A percentile compares a stretch with the other conserved stretches of the same genome.
These are phyloP conservation scores for Aureobasidium leucospermi DNA, from an alignment of 2,329 filamentous ascomycete genomes.

Conservation along the genomic window DNA sequence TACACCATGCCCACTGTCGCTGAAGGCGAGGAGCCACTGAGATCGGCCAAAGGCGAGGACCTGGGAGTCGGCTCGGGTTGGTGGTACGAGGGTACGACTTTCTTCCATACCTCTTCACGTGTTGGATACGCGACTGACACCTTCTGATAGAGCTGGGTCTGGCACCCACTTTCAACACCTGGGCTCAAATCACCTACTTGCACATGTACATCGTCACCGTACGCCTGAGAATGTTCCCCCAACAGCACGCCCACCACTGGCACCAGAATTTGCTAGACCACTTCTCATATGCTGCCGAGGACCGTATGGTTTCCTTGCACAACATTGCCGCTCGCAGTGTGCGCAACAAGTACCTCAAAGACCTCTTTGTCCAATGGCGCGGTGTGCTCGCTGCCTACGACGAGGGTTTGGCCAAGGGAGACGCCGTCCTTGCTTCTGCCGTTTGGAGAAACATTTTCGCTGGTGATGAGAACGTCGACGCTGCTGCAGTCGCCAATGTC, in stretches of 20 bases:
- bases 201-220: conserved; percentile 90
- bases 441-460: conserved; percentile 94
- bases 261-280: conserved; percentile 90
- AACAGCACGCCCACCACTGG: conserved; percentile 63
- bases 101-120: not conserved
- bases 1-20: conserved; percentile 67
- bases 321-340: conserved; percentile 50
- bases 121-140: not conserved
- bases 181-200: conserved; percentile 92
- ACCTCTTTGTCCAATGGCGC: conserved; percentile 89
- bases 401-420: conserved; percentile 68
- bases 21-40: conserved; percentile 55
- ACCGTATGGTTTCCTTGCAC: conserved; percentile 75
- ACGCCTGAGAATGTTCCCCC: conserved; percentile 70
- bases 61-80: conserved; percentile 65
- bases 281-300: conserved; percentile 86
- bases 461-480: conserved; percentile 56
- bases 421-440: conserved; percentile 70
- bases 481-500: conserved; percentile 53
- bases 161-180: conserved; percentile 82
- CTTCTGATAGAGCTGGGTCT: conserved; percentile 61
- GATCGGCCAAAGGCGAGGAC: conserved; percentile 73
- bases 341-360: conserved; percentile 63
- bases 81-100: conserved; percentile 68
- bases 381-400: conserved; percentile 79